A percentile compares a stretch with the other conserved stretches of the same genome.
Evolutionary conservation across 768 basidiomycete genomes (phyloP).

Genomic region (Suillus cothurnatus): DNA sequence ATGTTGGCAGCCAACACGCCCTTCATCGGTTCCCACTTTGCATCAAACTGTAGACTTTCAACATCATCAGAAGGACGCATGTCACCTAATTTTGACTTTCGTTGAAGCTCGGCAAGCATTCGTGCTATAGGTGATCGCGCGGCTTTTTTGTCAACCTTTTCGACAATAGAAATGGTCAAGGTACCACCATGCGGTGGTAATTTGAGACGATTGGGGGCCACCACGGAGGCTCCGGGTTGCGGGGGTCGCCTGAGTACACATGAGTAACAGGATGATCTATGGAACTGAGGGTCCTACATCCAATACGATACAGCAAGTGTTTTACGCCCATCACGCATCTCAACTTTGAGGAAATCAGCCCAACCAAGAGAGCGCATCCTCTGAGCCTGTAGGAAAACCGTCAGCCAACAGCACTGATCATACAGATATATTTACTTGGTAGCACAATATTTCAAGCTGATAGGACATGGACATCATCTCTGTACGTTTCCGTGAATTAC

Average conservation of each 20-base stretch:
- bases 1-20: conserved; percentile 65
- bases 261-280: conserved; percentile 1
- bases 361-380: conserved; percentile 86
- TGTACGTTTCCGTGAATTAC: conserved; percentile 30
- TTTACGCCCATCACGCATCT: conserved; percentile 69
- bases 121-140: conserved; percentile 56
- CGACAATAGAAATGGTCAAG: conserved; percentile 70
- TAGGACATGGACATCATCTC: conserved; percentile 93
- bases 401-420: neutral
- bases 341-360: conserved; percentile 73
- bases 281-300: conserved; percentile 54
- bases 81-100: conserved; percentile 58
- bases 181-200: conserved; percentile 70
- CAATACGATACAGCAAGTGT: conserved; percentile 81
- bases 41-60: conserved; percentile 66
- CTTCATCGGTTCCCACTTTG: conserved; percentile 76
- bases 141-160: conserved; percentile 47
- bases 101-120: conserved; percentile 63
- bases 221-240: conserved; percentile 30
- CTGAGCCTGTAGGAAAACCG: conserved; percentile 47
- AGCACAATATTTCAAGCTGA: conserved; percentile 87
- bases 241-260: conserved; percentile 39
- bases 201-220: conserved; percentile 36
- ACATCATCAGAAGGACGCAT: conserved; percentile 71
- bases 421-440: conserved; percentile 48